phyloP scores from a whole-genome alignment of 2,329 filamentous ascomycete genomes.

The Colletotrichum sojae region DNA sequence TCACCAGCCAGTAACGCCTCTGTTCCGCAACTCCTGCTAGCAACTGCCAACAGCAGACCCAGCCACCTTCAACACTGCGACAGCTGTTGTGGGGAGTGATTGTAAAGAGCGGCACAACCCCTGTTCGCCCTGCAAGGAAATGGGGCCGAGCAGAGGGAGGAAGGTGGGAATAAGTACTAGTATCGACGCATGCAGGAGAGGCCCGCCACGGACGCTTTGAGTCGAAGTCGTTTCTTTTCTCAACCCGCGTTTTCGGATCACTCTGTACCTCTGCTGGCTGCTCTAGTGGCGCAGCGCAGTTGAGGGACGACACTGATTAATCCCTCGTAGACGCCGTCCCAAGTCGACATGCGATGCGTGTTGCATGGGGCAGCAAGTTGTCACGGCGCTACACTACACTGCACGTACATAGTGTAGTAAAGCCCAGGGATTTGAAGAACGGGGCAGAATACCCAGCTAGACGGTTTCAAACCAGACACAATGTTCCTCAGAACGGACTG shows the following conservation, averaged over 20 bases:
- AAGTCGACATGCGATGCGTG: slow-evolving; percentile 10
- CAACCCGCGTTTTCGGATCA: slow-evolving; percentile 25
- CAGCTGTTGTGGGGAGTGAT: slow-evolving; percentile 8
- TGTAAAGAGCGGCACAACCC: slow-evolving; percentile 9
- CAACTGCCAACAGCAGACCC: neutral
- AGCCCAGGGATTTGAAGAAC: neutral
- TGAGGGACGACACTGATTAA: slow-evolving; percentile 5
- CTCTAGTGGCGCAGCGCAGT: neutral
- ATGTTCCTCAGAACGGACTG: slow-evolving; percentile 13
- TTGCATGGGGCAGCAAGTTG: slow-evolving; percentile 13
- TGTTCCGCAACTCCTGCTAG: neutral
- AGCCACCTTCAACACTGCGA: slow-evolving; percentile 16
- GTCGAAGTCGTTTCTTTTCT: slow-evolving; percentile 9
- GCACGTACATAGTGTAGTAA: neutral
- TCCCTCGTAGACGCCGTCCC: slow-evolving; percentile 7
- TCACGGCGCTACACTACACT: neutral
- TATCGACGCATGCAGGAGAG: slow-evolving; percentile 33
- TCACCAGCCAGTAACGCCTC: neutral
- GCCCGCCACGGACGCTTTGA: slow-evolving; percentile 30
- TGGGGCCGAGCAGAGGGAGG: slow-evolving; percentile 4
- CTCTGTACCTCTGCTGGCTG: neutral
- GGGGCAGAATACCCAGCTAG: slow-evolving; percentile 3
- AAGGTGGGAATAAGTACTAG: slow-evolving; percentile 1
- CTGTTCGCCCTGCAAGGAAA: slow-evolving; percentile 19
- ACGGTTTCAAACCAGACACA: slow-evolving; percentile 35